phyloP scores from a whole-genome alignment of 2,329 filamentous ascomycete species.

The Pseudovirgaria hyperparasitica region DNA sequence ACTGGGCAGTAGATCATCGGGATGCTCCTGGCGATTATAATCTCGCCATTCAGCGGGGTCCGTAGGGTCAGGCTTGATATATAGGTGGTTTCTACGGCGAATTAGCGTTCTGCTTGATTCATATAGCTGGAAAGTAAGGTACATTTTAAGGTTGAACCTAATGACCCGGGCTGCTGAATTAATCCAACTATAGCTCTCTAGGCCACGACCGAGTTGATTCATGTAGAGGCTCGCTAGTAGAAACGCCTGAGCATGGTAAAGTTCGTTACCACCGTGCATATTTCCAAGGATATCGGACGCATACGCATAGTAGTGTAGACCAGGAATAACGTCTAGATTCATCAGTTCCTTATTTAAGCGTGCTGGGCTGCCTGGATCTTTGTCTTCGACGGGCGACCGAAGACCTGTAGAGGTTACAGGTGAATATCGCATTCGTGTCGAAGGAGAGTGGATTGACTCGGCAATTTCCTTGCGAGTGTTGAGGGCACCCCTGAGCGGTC shows the following conservation, averaged over 20 bases:
- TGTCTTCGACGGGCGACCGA: constrained; percentile 8
- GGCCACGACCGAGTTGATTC: constrained; percentile 71
- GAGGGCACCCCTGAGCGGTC: constrained; percentile 30
- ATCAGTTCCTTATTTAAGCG: constrained; percentile 27
- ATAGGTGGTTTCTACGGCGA: constrained; percentile 12
- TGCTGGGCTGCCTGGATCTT: constrained; percentile 10
- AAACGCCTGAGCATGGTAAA: constrained; percentile 74
- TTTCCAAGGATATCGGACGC: constrained; percentile 79
- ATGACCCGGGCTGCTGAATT: constrained; percentile 46
- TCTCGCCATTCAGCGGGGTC: background rate
- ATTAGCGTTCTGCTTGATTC: constrained; percentile 5
- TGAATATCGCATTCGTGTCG: constrained; percentile 21
- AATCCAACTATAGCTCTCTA: constrained; percentile 72
- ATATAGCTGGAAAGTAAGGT: constrained; percentile 16
- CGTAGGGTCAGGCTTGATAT: background rate
- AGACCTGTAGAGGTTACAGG: constrained; percentile 25
- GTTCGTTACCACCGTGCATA: constrained; percentile 62
- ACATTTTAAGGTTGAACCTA: constrained; percentile 66
- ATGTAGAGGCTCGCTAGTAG: constrained; percentile 81
- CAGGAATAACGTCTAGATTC: constrained; percentile 79
- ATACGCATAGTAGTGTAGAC: constrained; percentile 77
- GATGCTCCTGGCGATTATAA: background rate
- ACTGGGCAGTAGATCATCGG: background rate
- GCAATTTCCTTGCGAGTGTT: no score
- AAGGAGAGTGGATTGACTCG: constrained; percentile 4